A percentile compares a stretch with the other conserved stretches of the same genome.
Conservation (phyloP, 2,329 filamentous ascomycete species). For the Myriosclerotinia scirpicola region DNA sequence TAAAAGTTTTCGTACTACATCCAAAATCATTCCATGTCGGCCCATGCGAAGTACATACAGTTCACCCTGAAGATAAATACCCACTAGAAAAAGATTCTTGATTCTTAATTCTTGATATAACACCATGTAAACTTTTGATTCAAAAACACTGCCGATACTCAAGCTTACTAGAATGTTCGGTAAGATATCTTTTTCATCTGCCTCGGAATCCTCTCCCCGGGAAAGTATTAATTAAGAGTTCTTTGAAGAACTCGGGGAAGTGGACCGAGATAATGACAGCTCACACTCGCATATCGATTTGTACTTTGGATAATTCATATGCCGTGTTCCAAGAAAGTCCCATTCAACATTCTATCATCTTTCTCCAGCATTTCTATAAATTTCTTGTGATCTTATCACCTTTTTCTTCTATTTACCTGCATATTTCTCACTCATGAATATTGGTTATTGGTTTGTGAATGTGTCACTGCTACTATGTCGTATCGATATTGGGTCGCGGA, state of each 20-base stretch:
- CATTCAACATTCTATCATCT: slow-evolving; percentile 8
- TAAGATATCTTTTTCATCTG: not conserved
- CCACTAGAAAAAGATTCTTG: not conserved
- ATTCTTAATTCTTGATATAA: too few relatives aligned
- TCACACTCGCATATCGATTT: slow-evolving; percentile 11
- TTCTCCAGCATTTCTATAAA: not conserved
- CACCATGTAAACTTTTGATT: too few relatives aligned
- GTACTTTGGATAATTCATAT: slow-evolving; percentile 1
- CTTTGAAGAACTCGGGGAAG: not conserved
- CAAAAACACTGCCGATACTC: not conserved
- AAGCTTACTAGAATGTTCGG: not conserved
- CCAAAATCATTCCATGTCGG: not conserved
- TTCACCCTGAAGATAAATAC: not conserved
- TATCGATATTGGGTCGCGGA: not conserved
- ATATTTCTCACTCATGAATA: not conserved
- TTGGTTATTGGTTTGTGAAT: not conserved
- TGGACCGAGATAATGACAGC: slow-evolving; percentile 8
- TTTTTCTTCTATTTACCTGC: not conserved
- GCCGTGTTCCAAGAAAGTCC: not conserved
- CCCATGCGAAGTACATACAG: not conserved
- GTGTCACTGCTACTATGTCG: not conserved
- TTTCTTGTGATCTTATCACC: not conserved
- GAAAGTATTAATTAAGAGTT: not conserved
- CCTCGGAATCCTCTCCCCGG: too few relatives aligned
- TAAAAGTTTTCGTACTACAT: slow-evolving; percentile 1